Evolutionary conservation across 108 stramenopile genomes (phyloP).

Genomic region (Fistulifera solaris): DNA sequence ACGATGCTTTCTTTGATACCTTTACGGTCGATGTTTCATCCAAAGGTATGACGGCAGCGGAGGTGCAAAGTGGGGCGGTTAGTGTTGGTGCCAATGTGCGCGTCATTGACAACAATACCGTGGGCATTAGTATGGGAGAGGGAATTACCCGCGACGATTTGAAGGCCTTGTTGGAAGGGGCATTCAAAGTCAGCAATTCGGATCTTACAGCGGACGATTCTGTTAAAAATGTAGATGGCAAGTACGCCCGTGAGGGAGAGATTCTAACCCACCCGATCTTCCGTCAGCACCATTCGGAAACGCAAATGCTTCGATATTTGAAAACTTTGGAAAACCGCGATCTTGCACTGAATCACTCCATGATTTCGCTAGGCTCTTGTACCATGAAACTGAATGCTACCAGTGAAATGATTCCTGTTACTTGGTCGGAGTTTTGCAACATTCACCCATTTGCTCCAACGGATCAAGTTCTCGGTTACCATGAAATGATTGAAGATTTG

Average conservation of each 20-base stretch:
- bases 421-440: constrained; percentile 93
- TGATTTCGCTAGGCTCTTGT: constrained; percentile 99
- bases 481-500: constrained; percentile 88
- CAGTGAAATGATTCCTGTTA: constrained; percentile 98
- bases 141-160: constrained; percentile 84
- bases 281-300: constrained; percentile 92
- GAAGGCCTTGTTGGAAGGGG: constrained; percentile 45
- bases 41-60: constrained; percentile 64
- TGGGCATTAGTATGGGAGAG: constrained; percentile 94
- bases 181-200: constrained; percentile 58
- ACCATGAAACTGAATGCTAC: constrained; percentile 99
- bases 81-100: constrained; percentile 88
- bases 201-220: constrained; percentile 70
- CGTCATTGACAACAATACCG: constrained; percentile 74
- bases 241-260: constrained; percentile 55
- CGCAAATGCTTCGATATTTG: constrained; percentile 97
- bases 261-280: constrained; percentile 95
- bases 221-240: constrained; percentile 48
- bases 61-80: constrained; percentile 69
- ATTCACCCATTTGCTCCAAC: constrained; percentile 98
- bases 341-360: constrained; percentile 93
- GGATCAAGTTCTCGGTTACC: constrained; percentile 90
- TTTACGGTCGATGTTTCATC: constrained; percentile 72
- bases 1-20: constrained; percentile 90
- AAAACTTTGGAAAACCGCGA: constrained; percentile 95